Evolutionary conservation across 2,329 filamentous ascomycete species (phyloP), one percentile per base, ranked within the genome.

Genomic region (Metarhizium sp.): DNA sequence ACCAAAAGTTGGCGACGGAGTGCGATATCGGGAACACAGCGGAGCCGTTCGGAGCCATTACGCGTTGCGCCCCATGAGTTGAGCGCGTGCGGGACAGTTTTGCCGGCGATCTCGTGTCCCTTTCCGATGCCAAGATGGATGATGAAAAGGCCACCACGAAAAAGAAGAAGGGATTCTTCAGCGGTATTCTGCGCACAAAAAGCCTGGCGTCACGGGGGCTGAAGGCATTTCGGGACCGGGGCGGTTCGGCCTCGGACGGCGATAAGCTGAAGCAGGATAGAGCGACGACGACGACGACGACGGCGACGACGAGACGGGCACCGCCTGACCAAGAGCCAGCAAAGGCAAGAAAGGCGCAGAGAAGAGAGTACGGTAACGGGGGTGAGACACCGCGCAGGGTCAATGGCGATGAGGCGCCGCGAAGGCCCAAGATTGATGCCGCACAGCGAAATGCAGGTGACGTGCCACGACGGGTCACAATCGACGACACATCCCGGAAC

Each of bases 131-230:
- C 60, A 65, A 61, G 60, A 71, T 70, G 69, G 64, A 69, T 52
- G 68, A 69, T 52, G 64, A 64, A 52, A 60, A 60, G 50, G 65
- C 66, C 45, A 65, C 29, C 38, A 58, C 40, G 30, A 58, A 60
- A 53, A 71, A 72, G 61, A 75, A 75, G 67, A 75, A 73, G 61
- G 69, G 73, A 51, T 76, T 80, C 58, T 76, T 73, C 74, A 70
- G 71, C 36, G 71, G 70, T 57, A 67, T 83, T 55, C 72, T 82
- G 60, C 75, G 78, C 59, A 75, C 70, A 58, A 73, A 73, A 58
- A 78, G 74, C 65, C 69, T 71, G 53, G 69, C 73, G 13, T 58
- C 55, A 25, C 32, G 51, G 4, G 54, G 45, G 50, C 53, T 52
- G 8, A 59, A 56, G 51, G 56, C 51, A 32, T 53, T 47, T 36